Evolutionary conservation across 345 rosid species (phyloP).

Genomic region (Acer saccharum): DNA sequence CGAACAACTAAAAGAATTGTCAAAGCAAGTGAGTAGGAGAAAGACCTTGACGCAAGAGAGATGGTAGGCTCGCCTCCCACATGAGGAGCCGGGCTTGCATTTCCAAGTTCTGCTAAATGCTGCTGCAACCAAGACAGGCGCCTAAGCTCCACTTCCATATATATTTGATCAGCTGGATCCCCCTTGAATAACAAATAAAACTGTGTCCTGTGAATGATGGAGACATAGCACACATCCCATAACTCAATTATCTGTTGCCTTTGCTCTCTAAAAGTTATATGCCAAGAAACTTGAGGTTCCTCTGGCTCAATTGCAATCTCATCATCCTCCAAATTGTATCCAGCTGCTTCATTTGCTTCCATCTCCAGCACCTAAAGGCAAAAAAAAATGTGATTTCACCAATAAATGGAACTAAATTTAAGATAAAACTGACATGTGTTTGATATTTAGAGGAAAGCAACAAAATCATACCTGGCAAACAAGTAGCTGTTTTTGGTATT

Average conservation of each 20-base stretch:
- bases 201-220: slow-evolving; percentile 92
- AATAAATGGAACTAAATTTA: background rate
- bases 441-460: background rate
- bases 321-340: slow-evolving; percentile 62
- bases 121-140: slow-evolving; percentile 94
- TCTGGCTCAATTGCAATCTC: slow-evolving; percentile 49
- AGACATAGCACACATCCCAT: slow-evolving; percentile 88
- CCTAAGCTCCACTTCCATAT: slow-evolving; percentile 98
- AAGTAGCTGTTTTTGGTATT: slow-evolving; percentile 99
- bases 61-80: slow-evolving; percentile 68
- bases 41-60: slow-evolving; percentile 79
- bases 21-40: background rate
- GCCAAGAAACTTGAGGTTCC: slow-evolving; percentile 82
- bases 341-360: slow-evolving; percentile 96
- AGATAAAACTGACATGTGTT: background rate
- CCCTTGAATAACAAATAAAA: slow-evolving; percentile 93
- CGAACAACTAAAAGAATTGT: background rate
- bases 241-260: slow-evolving; percentile 92
- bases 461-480: slow-evolving; percentile 78
- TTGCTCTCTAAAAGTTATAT: slow-evolving; percentile 76
- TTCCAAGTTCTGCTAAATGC: slow-evolving; percentile 86
- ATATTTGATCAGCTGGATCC: slow-evolving; percentile 94
- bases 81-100: slow-evolving; percentile 81
- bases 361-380: slow-evolving; percentile 84
- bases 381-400: background rate